Conservation (phyloP, 1,284 basidiomycete species). For the Boletus hoseneyae region DNA sequence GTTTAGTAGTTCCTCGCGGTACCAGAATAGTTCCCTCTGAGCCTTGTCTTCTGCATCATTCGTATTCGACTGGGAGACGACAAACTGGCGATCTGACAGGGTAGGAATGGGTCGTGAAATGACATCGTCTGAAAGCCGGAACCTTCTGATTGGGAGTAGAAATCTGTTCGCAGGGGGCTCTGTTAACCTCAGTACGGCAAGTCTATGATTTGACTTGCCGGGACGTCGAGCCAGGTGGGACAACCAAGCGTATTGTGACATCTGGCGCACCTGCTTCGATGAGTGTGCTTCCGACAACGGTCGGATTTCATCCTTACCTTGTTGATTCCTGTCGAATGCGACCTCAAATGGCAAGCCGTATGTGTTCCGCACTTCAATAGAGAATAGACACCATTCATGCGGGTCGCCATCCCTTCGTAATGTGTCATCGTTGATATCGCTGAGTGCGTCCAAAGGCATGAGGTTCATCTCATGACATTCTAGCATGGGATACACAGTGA, state of each 20-base stretch:
- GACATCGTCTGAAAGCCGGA: conserved; percentile 56
- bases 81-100: conserved; percentile 87
- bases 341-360: conserved; percentile 90
- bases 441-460: conserved; percentile 51
- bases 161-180: conserved; percentile 46
- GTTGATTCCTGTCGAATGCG: conserved; percentile 63
- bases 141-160: conserved; percentile 73
- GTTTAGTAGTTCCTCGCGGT: conserved; percentile 80
- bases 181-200: conserved; percentile 7
- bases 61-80: conserved; percentile 73
- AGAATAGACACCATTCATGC: conserved; percentile 78
- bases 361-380: conserved; percentile 83
- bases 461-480: conserved; percentile 82
- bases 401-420: conserved; percentile 46
- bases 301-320: conserved; percentile 40
- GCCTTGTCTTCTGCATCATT: conserved; percentile 55
- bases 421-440: conserved; percentile 24
- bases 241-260: conserved; percentile 53
- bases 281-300: conserved; percentile 2
- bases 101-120: conserved; percentile 74
- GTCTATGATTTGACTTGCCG: conserved; percentile 45
- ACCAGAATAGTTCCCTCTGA: conserved; percentile 89
- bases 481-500: conserved; percentile 92
- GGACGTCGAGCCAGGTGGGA: conserved; percentile 82
- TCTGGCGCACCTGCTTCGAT: conserved; percentile 37